Percentiles rank a stretch among this genome's conserved stretches.
Conservation (phyloP, 148 eudicot genomes). For the Camellia sinensis region DNA sequence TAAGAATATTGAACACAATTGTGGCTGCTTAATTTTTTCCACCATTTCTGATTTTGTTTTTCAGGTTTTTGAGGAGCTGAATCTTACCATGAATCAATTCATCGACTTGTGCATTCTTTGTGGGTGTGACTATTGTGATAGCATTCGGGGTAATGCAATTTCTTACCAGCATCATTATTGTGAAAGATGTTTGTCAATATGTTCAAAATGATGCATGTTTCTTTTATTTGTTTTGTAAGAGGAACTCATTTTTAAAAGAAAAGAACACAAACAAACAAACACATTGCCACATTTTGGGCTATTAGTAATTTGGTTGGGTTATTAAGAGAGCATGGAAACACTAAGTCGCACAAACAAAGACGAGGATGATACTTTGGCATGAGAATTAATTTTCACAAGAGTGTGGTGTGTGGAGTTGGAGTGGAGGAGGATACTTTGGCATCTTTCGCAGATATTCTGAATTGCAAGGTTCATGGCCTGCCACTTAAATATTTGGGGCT, state of each 20-base stretch:
- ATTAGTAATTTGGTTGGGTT: not conserved
- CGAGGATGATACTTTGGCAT: too few species aligned
- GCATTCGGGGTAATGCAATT: conserved; percentile 69
- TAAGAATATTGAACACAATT: not conserved
- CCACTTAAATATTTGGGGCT: too few species aligned
- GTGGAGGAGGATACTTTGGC: too few species aligned
- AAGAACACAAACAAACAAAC: not conserved
- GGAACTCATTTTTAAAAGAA: not conserved
- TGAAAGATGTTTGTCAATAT: not conserved
- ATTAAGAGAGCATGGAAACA: not conserved
- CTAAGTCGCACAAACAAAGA: not conserved
- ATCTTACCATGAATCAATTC: conserved; percentile 96
- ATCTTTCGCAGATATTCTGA: too few species aligned
- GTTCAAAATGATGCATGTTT: not conserved
- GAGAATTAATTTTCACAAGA: too few species aligned
- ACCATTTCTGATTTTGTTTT: conserved; percentile 19
- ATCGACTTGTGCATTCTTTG: conserved; percentile 95
- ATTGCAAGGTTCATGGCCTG: too few species aligned
- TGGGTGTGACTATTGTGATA: conserved; percentile 97
- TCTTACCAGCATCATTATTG: not conserved
- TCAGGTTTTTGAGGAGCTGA: conserved; percentile 86
- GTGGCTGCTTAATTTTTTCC: not conserved
- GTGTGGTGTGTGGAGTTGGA: too few species aligned
- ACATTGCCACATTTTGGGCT: not conserved
- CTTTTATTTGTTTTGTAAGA: not conserved